These are phyloP conservation scores for Letharia lupina DNA, from an alignment of 495 filamentous ascomycete species.

Conservation along the genomic window DNA sequence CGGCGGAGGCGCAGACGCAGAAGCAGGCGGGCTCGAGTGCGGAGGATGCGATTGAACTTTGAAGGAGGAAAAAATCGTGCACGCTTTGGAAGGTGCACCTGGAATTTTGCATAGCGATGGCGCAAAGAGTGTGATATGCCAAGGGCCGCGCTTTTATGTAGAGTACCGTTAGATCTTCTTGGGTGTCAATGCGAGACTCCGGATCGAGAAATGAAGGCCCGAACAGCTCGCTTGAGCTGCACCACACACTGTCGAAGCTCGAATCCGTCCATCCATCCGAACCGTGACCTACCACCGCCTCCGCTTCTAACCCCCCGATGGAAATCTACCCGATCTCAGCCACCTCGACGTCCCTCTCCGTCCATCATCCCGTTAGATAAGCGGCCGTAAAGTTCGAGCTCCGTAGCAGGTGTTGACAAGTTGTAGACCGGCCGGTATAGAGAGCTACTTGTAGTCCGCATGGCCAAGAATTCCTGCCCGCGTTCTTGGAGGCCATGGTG, in stretches of 20 bases:
- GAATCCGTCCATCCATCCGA: neutral
- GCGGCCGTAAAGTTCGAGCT: too few relatives aligned
- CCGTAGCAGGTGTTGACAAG: too few relatives aligned
- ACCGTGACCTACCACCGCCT: too few relatives aligned
- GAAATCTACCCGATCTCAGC: too few relatives aligned
- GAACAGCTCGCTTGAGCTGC: neutral
- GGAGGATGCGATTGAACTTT: constrained; percentile 25
- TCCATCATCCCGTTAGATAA: too few relatives aligned
- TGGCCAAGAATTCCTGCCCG: too few relatives aligned
- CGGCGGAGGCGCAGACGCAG: neutral
- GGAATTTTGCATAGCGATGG: constrained; percentile 16
- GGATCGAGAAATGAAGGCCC: neutral
- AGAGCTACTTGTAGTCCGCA: too few relatives aligned
- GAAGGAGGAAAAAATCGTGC: neutral
- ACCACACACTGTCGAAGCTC: neutral
- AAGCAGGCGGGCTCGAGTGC: constrained; percentile 17
- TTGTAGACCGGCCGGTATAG: too few relatives aligned
- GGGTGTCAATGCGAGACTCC: neutral
- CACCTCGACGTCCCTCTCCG: too few relatives aligned
- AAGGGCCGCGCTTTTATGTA: neutral
- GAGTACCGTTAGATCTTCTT: neutral
- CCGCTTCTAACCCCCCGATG: too few relatives aligned
- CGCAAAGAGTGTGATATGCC: neutral
- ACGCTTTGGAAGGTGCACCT: neutral
- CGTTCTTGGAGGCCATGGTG: too few relatives aligned